These are phyloP conservation scores for Fusarium pseudocircinatum DNA, from an alignment of 2,329 filamentous ascomycete species.

Conservation along the genomic window DNA sequence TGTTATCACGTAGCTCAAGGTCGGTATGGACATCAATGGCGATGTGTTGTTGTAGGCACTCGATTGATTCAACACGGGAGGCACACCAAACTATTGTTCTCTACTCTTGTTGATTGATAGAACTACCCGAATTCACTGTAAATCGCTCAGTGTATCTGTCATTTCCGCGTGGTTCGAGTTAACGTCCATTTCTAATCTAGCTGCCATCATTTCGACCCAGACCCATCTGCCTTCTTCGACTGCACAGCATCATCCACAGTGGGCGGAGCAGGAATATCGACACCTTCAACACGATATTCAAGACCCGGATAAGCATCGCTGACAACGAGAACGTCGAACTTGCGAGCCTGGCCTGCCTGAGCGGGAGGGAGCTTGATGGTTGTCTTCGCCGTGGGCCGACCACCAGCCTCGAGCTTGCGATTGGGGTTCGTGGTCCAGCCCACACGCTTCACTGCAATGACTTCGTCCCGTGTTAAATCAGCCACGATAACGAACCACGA, in stretches of 20 bases:
- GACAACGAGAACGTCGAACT: conserved; percentile 77
- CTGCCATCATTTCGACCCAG: conserved; percentile 27
- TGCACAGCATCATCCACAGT: conserved; percentile 59
- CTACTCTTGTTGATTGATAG: background rate
- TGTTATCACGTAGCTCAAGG: background rate
- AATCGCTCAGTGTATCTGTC: conserved; percentile 1
- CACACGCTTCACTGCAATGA: conserved; percentile 86
- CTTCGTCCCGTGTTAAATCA: conserved; percentile 73
- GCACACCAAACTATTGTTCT: background rate
- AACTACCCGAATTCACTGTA: background rate
- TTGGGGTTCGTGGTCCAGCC: conserved; percentile 67
- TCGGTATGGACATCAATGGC: background rate
- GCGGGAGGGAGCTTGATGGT: conserved; percentile 68
- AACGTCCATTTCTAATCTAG: background rate
- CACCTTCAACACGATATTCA: conserved; percentile 59
- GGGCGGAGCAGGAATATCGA: conserved; percentile 63
- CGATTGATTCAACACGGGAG: background rate
- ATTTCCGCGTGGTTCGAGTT: background rate
- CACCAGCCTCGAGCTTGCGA: conserved; percentile 51
- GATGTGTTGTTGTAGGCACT: too few species aligned
- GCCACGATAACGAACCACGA: conserved; percentile 89
- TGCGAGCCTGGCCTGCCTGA: conserved; percentile 60
- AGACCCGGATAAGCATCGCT: conserved; percentile 91
- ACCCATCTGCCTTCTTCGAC: conserved; percentile 49
- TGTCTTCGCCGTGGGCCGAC: conserved; percentile 63